Evolutionary conservation across 2,329 filamentous ascomycete species (phyloP).

Genomic region (Berkeleyomyces rouxiae): DNA sequence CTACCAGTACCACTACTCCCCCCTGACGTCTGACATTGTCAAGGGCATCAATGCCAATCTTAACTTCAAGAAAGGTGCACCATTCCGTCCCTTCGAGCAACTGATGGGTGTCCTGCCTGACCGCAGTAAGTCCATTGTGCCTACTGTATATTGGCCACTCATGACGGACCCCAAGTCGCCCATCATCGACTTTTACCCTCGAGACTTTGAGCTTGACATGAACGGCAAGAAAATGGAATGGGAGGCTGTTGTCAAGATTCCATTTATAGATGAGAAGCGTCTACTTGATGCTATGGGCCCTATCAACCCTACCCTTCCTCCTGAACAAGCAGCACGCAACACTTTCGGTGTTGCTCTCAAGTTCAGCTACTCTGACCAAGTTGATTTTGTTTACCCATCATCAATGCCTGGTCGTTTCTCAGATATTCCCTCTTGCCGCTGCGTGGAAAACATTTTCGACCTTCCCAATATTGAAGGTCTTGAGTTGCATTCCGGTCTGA

Average conservation of each 20-base stretch:
- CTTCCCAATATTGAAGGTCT: slow-evolving; percentile 82
- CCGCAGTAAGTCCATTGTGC: slow-evolving; percentile 92
- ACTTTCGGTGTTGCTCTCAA: slow-evolving; percentile 84
- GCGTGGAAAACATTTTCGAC: slow-evolving; percentile 92
- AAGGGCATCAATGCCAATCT: slow-evolving; percentile 76
- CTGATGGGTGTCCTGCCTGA: slow-evolving; percentile 97
- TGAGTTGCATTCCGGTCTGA: slow-evolving; percentile 67
- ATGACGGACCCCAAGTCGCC: slow-evolving; percentile 86
- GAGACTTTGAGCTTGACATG: slow-evolving; percentile 96
- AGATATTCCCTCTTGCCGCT: slow-evolving; percentile 71
- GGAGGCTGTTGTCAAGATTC: slow-evolving; percentile 98
- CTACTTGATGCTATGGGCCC: slow-evolving; percentile 73
- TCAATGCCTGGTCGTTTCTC: slow-evolving; percentile 82
- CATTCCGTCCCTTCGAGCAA: slow-evolving; percentile 89
- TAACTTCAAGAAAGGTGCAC: slow-evolving; percentile 84
- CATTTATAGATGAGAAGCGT: slow-evolving; percentile 88
- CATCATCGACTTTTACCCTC: slow-evolving; percentile 94
- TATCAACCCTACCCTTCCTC: slow-evolving; percentile 59
- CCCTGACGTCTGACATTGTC: slow-evolving; percentile 89
- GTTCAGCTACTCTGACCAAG: slow-evolving; percentile 66
- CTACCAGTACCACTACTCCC: slow-evolving; percentile 91
- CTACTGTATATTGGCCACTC: slow-evolving; percentile 66
- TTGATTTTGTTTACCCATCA: slow-evolving; percentile 72
- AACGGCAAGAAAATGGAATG: slow-evolving; percentile 99
- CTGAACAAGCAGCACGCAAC: slow-evolving; percentile 68